A percentile compares a stretch with the other conserved stretches of the same genome.
Evolutionary conservation across 768 basidiomycete species (phyloP).

Genomic region (Heimioporus sp.): DNA sequence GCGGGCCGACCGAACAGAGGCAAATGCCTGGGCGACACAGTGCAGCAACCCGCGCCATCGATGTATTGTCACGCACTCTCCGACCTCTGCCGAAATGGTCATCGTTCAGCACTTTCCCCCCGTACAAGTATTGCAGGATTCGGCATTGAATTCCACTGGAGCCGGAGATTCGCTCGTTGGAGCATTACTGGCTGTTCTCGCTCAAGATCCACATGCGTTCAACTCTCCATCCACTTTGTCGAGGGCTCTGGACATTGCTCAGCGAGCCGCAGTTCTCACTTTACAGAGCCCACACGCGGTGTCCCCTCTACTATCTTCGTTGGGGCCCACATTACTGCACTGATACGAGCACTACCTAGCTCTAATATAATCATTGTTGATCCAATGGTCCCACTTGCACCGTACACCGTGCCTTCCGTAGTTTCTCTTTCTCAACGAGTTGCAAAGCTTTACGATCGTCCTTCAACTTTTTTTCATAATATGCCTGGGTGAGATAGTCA

Average conservation of each 20-base stretch:
- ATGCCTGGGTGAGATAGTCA: conserved; percentile 36
- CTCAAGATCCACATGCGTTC: conserved; percentile 42
- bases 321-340: conserved; percentile 6
- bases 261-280: conserved; percentile 62
- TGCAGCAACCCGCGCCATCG: conserved; percentile 46
- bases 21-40: conserved; percentile 49
- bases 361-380: conserved; percentile 8
- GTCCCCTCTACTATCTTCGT: conserved; percentile 54
- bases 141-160: conserved; percentile 76
- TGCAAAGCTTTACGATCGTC: conserved; percentile 35
- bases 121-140: conserved; percentile 33
- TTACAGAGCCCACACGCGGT: conserved; percentile 59
- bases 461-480: conserved; percentile 54
- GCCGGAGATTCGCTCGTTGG: conserved; percentile 93
- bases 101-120: conserved; percentile 77
- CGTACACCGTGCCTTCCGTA: conserved; percentile 48
- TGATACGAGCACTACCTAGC: neutral
- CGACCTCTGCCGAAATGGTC: conserved; percentile 44
- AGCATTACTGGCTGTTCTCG: conserved; percentile 68
- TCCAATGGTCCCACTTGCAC: conserved; percentile 62
- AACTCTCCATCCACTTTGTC: conserved; percentile 44
- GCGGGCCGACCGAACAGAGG: conserved; percentile 44
- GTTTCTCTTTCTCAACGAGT: conserved; percentile 44
- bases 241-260: conserved; percentile 50
- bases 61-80: conserved; percentile 50